Conservation (phyloP, 2,329 filamentous ascomycete genomes). For the Penicillium sp. region DNA sequence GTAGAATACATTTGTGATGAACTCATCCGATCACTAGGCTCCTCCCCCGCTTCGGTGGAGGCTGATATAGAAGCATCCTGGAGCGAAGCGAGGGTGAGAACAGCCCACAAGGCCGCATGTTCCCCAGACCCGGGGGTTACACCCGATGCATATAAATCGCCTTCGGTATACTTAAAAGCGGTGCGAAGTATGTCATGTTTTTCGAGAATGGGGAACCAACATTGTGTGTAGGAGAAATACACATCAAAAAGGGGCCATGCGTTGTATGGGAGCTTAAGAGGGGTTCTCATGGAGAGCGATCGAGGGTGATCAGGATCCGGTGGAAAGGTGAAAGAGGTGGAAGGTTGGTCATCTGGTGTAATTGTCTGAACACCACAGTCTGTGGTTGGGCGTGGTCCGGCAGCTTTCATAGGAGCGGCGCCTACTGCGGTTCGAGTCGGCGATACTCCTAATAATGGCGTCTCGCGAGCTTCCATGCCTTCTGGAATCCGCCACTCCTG, state of each 20-base stretch:
- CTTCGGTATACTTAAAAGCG: slow-evolving; percentile 28
- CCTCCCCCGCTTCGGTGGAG: slow-evolving; percentile 14
- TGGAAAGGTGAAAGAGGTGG: slow-evolving; percentile 2
- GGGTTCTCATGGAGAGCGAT: slow-evolving; percentile 7
- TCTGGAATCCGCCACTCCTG: slow-evolving; percentile 31
- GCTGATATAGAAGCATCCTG: slow-evolving; percentile 39
- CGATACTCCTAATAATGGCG: slow-evolving; percentile 18
- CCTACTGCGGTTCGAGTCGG: slow-evolving; percentile 20
- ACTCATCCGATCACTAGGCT: slow-evolving; percentile 12
- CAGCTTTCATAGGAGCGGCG: slow-evolving; percentile 8
- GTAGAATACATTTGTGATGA: slow-evolving; percentile 40
- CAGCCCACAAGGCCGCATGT: slow-evolving; percentile 54
- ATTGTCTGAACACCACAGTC: slow-evolving; percentile 25
- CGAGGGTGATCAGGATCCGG: slow-evolving; percentile 4
- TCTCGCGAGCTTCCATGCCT: slow-evolving; percentile 15
- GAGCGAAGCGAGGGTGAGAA: slow-evolving; percentile 50
- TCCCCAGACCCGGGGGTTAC: slow-evolving; percentile 35
- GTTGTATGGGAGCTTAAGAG: slow-evolving; percentile 47
- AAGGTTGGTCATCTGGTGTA: not conserved
- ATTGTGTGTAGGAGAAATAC: slow-evolving; percentile 67
- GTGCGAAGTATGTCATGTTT: slow-evolving; percentile 55
- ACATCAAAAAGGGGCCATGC: slow-evolving; percentile 54
- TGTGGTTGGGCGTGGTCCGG: slow-evolving; percentile 13
- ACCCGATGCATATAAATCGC: slow-evolving; percentile 19
- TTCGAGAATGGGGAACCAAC: slow-evolving; percentile 66